phyloP scores from a whole-genome alignment of 208 protist genomes.

The Trypanosoma mega region DNA sequence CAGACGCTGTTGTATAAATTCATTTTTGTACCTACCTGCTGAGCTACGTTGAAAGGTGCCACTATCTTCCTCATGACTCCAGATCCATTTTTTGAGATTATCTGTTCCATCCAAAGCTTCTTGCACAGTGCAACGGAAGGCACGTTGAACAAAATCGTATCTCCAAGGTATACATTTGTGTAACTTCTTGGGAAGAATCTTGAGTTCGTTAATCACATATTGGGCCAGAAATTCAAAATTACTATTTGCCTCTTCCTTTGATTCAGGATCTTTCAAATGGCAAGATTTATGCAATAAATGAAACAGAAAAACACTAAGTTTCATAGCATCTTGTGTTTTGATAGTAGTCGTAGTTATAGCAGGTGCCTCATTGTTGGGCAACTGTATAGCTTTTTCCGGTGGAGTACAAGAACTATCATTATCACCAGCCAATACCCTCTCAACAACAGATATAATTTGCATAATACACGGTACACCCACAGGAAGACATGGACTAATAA shows the following conservation, averaged over 20 bases:
- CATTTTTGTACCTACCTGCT: slow-evolving; percentile 63
- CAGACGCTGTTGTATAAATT: slow-evolving; percentile 80
- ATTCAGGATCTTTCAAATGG: slow-evolving; percentile 72
- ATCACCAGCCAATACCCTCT: slow-evolving; percentile 35
- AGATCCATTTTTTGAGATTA: slow-evolving; percentile 71
- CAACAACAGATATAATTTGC: slow-evolving; percentile 66
- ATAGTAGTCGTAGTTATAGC: slow-evolving; percentile 16
- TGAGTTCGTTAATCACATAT: slow-evolving; percentile 54
- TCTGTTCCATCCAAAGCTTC: slow-evolving; percentile 32
- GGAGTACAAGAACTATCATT: slow-evolving; percentile 11
- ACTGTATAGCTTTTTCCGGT: slow-evolving; percentile 16
- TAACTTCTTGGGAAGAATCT: slow-evolving; percentile 49
- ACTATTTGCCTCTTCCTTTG: slow-evolving; percentile 62
- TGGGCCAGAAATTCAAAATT: slow-evolving; percentile 59
- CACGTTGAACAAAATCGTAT: slow-evolving; percentile 40
- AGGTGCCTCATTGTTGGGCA: neutral
- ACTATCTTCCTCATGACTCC: slow-evolving; percentile 54
- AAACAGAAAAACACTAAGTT: slow-evolving; percentile 63
- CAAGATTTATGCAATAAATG: slow-evolving; percentile 79
- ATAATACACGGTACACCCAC: slow-evolving; percentile 65
- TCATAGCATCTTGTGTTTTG: slow-evolving; percentile 56
- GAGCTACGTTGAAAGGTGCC: slow-evolving; percentile 48
- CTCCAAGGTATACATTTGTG: slow-evolving; percentile 60
- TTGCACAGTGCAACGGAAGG: slow-evolving; percentile 41
- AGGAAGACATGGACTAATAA: slow-evolving; percentile 52